Conservation (phyloP, 2,329 filamentous ascomycete species). For the Alternaria rosae region DNA sequence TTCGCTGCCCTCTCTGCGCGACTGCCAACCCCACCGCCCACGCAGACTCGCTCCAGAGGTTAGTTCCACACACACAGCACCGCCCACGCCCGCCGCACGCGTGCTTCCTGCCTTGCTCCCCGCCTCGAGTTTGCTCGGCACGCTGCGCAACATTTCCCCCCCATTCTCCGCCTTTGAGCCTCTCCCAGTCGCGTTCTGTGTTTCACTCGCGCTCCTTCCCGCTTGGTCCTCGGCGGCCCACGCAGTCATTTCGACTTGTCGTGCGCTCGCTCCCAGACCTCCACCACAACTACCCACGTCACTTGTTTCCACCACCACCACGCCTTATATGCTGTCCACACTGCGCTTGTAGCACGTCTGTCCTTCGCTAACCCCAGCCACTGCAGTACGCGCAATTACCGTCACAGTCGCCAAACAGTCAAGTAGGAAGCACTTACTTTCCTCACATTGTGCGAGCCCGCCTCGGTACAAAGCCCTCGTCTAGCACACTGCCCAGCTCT, state of each 20-base stretch:
- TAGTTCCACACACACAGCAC: slow-evolving; percentile 30
- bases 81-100: slow-evolving; percentile 19
- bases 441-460: slow-evolving; percentile 8
- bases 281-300: slow-evolving; percentile 1
- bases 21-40: slow-evolving; percentile 16
- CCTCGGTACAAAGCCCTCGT: slow-evolving; percentile 10
- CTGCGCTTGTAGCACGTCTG: background rate
- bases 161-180: slow-evolving; percentile 6
- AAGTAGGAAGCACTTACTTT: slow-evolving; percentile 15
- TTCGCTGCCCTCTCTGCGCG: slow-evolving; percentile 12
- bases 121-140: slow-evolving; percentile 20
- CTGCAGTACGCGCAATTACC: slow-evolving; percentile 19
- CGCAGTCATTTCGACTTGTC: slow-evolving; percentile 4
- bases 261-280: slow-evolving; percentile 6
- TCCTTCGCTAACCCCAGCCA: slow-evolving; percentile 22
- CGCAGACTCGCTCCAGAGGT: slow-evolving; percentile 31
- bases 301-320: slow-evolving; percentile 4
- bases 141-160: slow-evolving; percentile 12
- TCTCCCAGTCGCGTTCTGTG: slow-evolving; percentile 1
- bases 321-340: background rate
- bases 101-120: slow-evolving; percentile 19
- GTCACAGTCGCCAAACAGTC: slow-evolving; percentile 12
- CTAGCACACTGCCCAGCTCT: slow-evolving; percentile 8
- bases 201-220: slow-evolving; percentile 5
- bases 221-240: slow-evolving; percentile 1